Evolutionary conservation across 164 flowering plant genomes (phyloP).

Genomic region (Houttuynia cordata): DNA sequence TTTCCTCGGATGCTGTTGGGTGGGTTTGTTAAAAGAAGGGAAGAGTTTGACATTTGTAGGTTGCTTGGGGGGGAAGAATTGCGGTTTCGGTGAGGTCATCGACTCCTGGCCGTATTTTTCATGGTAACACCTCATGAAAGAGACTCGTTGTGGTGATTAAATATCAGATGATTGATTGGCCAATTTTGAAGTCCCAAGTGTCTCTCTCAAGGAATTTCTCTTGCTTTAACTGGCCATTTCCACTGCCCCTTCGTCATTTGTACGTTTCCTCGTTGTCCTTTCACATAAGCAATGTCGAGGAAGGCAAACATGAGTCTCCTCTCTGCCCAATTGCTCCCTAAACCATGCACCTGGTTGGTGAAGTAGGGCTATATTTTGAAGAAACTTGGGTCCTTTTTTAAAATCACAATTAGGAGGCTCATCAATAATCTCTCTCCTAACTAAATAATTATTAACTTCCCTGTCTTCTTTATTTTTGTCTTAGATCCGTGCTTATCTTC

Average conservation of each 20-base stretch:
- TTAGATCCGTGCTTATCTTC: constrained; percentile 6
- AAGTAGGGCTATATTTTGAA: not conserved
- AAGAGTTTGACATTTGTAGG: not conserved
- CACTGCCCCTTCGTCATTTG: not conserved
- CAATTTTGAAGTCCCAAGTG: not conserved
- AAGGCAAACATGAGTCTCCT: not conserved
- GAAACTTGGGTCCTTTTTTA: not conserved
- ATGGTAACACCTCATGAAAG: not conserved
- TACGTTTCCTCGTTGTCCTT: not conserved
- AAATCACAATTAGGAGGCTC: not conserved
- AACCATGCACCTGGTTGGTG: not conserved
- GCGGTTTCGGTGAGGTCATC: not conserved
- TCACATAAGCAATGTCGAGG: not conserved
- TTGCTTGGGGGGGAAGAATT: not conserved
- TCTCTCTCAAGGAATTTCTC: not conserved
- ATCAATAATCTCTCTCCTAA: not conserved
- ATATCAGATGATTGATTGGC: not conserved
- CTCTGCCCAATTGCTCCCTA: not conserved
- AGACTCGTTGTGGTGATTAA: no score
- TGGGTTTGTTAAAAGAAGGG: not conserved
- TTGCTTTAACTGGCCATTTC: not conserved
- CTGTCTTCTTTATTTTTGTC: not conserved
- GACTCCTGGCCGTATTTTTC: not conserved
- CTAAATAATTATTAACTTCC: not conserved
- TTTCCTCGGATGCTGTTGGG: not conserved